Evolutionary conservation across 495 filamentous ascomycete species (phyloP).

Genomic region (Hyaloscypha variabilis): DNA sequence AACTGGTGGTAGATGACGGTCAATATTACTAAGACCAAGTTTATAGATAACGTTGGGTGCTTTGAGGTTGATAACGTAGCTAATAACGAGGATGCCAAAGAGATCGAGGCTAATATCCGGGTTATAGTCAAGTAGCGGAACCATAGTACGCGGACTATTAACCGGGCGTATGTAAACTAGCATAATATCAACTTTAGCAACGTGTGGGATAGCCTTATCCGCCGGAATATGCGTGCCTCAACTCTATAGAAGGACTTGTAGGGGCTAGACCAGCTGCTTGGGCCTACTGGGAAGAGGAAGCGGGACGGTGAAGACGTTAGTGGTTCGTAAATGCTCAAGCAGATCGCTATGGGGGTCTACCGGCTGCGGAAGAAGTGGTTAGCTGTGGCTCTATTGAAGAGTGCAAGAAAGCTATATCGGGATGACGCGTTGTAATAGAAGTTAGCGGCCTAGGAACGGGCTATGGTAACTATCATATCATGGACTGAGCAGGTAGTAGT

Average conservation of each 20-base stretch:
- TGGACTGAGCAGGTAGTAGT: not conserved
- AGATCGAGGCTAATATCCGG: constrained; percentile 10
- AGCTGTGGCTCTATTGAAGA: not conserved
- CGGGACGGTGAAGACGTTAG: constrained; percentile 1
- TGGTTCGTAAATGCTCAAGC: constrained; percentile 8
- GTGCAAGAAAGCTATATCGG: not conserved
- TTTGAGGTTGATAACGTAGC: constrained; percentile 2
- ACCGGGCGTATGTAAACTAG: constrained; percentile 15
- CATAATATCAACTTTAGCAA: constrained; percentile 16
- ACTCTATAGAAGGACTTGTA: constrained; percentile 18
- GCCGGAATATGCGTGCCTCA: constrained; percentile 11
- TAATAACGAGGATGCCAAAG: not conserved
- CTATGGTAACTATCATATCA: not conserved
- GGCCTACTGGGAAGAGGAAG: constrained; percentile 8
- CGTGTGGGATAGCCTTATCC: constrained; percentile 15
- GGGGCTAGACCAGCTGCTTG: constrained; percentile 10
- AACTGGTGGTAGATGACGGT: constrained; percentile 10
- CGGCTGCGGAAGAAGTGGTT: constrained; percentile 10
- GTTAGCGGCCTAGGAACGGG: not conserved
- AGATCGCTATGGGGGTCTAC: constrained; percentile 16
- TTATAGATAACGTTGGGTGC: constrained; percentile 3
- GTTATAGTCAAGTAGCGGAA: constrained; percentile 16
- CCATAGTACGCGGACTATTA: constrained; percentile 19
- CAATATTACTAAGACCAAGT: constrained; percentile 15
- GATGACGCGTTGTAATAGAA: not conserved